Conservation (phyloP, 2,329 filamentous ascomycete species). For the Botrytis elliptica region DNA sequence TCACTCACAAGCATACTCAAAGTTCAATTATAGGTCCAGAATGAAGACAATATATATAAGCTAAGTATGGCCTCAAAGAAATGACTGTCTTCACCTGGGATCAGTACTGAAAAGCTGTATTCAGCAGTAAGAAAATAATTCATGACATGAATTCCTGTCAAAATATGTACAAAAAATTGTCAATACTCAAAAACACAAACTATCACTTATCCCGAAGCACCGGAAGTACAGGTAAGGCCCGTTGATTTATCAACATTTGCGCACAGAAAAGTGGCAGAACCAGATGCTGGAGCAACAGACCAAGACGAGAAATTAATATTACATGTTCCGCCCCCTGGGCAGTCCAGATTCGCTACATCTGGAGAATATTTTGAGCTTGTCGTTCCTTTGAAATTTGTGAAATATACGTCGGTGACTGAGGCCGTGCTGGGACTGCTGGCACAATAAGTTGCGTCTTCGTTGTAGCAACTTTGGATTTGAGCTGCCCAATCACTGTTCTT, state of each 20-base stretch:
- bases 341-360: slow-evolving; percentile 42
- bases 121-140: neutral
- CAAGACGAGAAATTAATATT: slow-evolving; percentile 40
- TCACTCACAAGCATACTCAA: neutral
- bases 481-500: slow-evolving; percentile 45
- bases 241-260: slow-evolving; percentile 39
- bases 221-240: slow-evolving; percentile 40
- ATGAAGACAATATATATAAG: neutral
- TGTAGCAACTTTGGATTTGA: slow-evolving; percentile 48
- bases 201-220: slow-evolving; percentile 39
- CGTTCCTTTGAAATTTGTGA: slow-evolving; percentile 43
- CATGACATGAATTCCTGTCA: neutral
- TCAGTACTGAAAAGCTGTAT: neutral
- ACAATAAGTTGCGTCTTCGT: slow-evolving; percentile 42
- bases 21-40: too few relatives aligned
- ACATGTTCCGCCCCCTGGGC: slow-evolving; percentile 42
- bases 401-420: slow-evolving; percentile 40
- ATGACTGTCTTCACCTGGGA: too few relatives aligned
- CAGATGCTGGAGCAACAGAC: slow-evolving; percentile 40
- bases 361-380: slow-evolving; percentile 42
- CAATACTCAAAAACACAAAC: neutral
- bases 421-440: slow-evolving; percentile 40
- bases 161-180: neutral
- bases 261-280: slow-evolving; percentile 40
- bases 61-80: neutral